A percentile compares a stretch with the other conserved stretches of the same genome.
phyloP scores from a whole-genome alignment of 2,329 filamentous ascomycete species.

The Aspergillus piperis region DNA sequence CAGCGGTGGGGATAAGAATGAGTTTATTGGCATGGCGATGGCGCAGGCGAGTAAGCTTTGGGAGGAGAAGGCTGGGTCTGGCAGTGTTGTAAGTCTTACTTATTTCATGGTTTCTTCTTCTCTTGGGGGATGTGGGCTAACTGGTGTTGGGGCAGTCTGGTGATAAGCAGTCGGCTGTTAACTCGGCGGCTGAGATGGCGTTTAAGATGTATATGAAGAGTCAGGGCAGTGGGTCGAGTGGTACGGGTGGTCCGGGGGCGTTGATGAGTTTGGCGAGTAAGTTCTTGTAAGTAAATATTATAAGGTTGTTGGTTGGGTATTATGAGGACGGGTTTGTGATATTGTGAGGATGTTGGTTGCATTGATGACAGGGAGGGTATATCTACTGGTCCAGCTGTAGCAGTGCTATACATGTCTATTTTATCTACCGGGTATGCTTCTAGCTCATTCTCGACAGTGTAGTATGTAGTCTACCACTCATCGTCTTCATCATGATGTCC shows the following conservation, averaged over 20 bases:
- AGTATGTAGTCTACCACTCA: slow-evolving; percentile 54
- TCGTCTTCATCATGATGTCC: slow-evolving; percentile 68
- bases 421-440: slow-evolving; percentile 3
- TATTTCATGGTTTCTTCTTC: too few relatives aligned
- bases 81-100: slow-evolving; percentile 57
- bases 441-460: not conserved
- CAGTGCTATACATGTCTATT: not conserved
- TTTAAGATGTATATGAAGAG: slow-evolving; percentile 90
- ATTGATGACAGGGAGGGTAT: not conserved
- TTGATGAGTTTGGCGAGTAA: slow-evolving; percentile 63
- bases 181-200: slow-evolving; percentile 80
- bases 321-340: not conserved
- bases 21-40: slow-evolving; percentile 85
- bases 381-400: not conserved
- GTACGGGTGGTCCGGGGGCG: slow-evolving; percentile 51
- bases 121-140: too few relatives aligned
- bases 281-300: slow-evolving; percentile 49
- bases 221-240: slow-evolving; percentile 56
- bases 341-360: not conserved
- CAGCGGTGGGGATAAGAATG: slow-evolving; percentile 63
- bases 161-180: slow-evolving; percentile 78
- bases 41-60: slow-evolving; percentile 79
- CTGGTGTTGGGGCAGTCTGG: slow-evolving; percentile 46
- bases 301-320: too few relatives aligned
- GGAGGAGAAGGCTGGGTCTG: slow-evolving; percentile 59